A percentile compares a stretch with the other conserved stretches of the same genome.
Evolutionary conservation across 129 eudicot species (phyloP).

Genomic region (Pseudognaphalium luteoalbum): DNA sequence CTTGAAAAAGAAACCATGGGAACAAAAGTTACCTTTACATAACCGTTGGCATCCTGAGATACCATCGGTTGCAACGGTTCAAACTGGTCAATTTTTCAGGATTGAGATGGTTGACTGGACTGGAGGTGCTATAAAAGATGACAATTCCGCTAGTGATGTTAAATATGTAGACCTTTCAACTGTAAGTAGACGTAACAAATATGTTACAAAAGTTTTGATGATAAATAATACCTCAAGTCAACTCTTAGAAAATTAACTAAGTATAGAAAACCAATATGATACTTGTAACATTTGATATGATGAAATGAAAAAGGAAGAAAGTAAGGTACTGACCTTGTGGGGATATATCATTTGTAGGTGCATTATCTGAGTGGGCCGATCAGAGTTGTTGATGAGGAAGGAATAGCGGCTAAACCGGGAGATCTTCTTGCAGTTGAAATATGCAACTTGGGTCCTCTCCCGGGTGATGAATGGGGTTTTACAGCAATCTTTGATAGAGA

Average conservation of each 20-base stretch:
- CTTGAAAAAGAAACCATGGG: conserved; percentile 79
- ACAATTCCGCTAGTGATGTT: conserved; percentile 78
- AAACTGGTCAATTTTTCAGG: conserved; percentile 72
- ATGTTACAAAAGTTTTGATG: neutral
- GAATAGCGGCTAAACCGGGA: conserved; percentile 80
- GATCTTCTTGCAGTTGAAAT: conserved; percentile 93
- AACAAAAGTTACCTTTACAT: conserved; percentile 81
- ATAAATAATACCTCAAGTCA: conserved; percentile 10
- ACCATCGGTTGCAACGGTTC: conserved; percentile 75
- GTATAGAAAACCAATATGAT: neutral
- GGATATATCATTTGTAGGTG: conserved; percentile 50
- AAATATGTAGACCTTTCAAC: conserved; percentile 76
- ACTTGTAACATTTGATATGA: conserved; percentile 11
- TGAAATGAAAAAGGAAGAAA: neutral
- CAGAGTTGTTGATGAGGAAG: conserved; percentile 67
- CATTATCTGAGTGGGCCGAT: conserved; percentile 97
- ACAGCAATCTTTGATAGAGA: conserved; percentile 97
- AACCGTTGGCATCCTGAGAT: conserved; percentile 98
- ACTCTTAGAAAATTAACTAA: conserved; percentile 6
- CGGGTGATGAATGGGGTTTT: conserved; percentile 99
- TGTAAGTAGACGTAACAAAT: conserved; percentile 56
- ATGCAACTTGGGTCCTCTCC: conserved; percentile 94
- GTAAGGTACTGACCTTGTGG: neutral
- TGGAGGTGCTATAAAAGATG: conserved; percentile 74
- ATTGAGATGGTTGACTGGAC: conserved; percentile 98